Base-by-base conservation (phyloP, 2,329 filamentous ascomycete species). In the Fonsecaea multimorphosa region DNA sequence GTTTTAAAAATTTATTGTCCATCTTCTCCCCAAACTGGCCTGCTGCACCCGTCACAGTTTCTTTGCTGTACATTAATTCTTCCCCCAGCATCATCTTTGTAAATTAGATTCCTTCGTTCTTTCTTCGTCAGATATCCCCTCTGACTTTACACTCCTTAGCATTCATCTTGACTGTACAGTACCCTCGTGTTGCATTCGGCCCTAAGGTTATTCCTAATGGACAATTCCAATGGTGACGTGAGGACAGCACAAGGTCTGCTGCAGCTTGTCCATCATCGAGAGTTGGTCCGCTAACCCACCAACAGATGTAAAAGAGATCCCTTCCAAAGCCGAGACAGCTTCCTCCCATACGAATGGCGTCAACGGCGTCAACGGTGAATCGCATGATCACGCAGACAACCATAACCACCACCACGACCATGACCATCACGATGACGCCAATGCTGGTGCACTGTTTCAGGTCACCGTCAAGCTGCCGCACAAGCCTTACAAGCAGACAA, bases 381-480 rank as follows among this genome's bases (percentile, higher is more conserved):
- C 56, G 22, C 58, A 60, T 31, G 46, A 60, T 24, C 46, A 60
- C 31, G 5, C 29, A 9, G 64, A 70, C 61, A 61, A 49, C 32
- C 64, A 69, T 51, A 58, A 65, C 19, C 65, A 70, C 46, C 52
- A 57, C 3, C 68, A 71, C 52, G 54, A 64, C 29, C 66, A 72
- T 58, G 64, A 71, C 29, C 70, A 70, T 61, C 65, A 68, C 46
- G 67, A 71, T 32, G 66, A 70, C 60, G 58, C 69, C 46, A 65
- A 66, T 49, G 65, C 69, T n/a, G 66, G 67, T 83, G 83, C 81
- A 73, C 83, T 89, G 73, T 89, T 89, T 79, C 85, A 87, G 76
- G 83, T 97, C 74, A 91, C 88, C 67, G 88, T 98, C 74, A 87
- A 90, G 77, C 86, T 97, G 65, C 94, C 94, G 62, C 90, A 93